These are phyloP conservation scores for Phaeoacremonium minimum DNA, from an alignment of 2,329 filamentous ascomycete species.

Conservation along the genomic window DNA sequence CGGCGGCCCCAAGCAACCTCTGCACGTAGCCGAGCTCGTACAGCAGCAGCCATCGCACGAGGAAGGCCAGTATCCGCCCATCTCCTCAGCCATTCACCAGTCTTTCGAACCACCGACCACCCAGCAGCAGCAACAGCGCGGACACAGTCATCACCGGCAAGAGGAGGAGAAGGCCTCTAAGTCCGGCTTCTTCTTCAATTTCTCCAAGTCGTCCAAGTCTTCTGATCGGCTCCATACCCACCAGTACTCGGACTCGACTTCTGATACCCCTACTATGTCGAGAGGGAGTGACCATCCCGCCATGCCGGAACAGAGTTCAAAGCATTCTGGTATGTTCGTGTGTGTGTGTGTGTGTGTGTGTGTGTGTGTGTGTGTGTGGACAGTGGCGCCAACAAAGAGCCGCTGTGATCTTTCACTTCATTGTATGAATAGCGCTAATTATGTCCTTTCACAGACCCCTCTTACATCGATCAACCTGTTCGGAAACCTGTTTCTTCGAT, in stretches of 20 bases:
- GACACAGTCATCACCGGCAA: conserved; percentile 25
- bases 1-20: conserved; percentile 11
- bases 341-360: too few species aligned
- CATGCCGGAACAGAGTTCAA: conserved; percentile 20
- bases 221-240: conserved; percentile 26
- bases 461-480: conserved; percentile 25
- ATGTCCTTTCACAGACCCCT: conserved; percentile 19
- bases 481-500: conserved; percentile 34
- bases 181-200: conserved; percentile 46
- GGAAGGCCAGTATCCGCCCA: conserved; percentile 18
- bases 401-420: too few species aligned
- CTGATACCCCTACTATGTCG: conserved; percentile 31
- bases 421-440: conserved; percentile 10
- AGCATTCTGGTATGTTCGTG: too few species aligned
- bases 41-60: conserved; percentile 12
- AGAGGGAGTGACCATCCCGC: conserved; percentile 25
- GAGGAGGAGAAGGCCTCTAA: conserved; percentile 39
- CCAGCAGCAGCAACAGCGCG: conserved; percentile 21
- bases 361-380: too few species aligned
- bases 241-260: conserved; percentile 28
- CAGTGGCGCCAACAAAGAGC: too few species aligned
- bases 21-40: conserved; percentile 24
- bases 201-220: conserved; percentile 40
- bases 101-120: conserved; percentile 3
- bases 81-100: conserved; percentile 18